phyloP scores from a whole-genome alignment of 345 rosid genomes.

The Aethionema arabicum region DNA sequence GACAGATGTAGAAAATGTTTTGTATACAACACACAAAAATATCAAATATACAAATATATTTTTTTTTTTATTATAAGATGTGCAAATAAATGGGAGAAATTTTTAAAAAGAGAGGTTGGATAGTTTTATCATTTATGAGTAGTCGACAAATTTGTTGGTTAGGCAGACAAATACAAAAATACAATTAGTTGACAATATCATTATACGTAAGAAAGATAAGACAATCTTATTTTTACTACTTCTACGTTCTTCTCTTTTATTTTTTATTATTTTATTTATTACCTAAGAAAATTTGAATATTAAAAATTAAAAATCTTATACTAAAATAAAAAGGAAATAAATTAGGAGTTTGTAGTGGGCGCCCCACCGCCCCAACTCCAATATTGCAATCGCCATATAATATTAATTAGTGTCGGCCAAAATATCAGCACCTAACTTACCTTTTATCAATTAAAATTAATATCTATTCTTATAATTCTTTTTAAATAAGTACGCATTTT shows the following conservation, averaged over 20 bases:
- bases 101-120: conserved; percentile 27
- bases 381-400: conserved; percentile 1
- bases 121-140: conserved; percentile 20
- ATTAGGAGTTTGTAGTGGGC: not conserved
- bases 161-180: conserved; percentile 17
- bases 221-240: not conserved
- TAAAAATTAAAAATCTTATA: not conserved
- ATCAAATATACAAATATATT: too few relatives aligned
- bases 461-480: not conserved
- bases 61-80: too few relatives aligned
- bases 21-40: too few relatives aligned
- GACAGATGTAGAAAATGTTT: too few relatives aligned
- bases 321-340: too few relatives aligned
- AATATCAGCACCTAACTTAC: conserved; percentile 23
- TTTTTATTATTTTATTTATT: not conserved
- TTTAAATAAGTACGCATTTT: not conserved
- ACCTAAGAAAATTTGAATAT: not conserved
- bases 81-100: not conserved
- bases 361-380: conserved; percentile 16
- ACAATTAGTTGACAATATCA: conserved; percentile 11
- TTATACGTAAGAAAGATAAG: conserved; percentile 29
- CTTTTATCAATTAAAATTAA: conserved; percentile 8
- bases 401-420: conserved; percentile 18
- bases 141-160: conserved; percentile 30
- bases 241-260: conserved; percentile 5